These are phyloP conservation scores for Cladorrhinum sp. DNA, from an alignment of 2,329 filamentous ascomycete genomes.

Conservation along the genomic window DNA sequence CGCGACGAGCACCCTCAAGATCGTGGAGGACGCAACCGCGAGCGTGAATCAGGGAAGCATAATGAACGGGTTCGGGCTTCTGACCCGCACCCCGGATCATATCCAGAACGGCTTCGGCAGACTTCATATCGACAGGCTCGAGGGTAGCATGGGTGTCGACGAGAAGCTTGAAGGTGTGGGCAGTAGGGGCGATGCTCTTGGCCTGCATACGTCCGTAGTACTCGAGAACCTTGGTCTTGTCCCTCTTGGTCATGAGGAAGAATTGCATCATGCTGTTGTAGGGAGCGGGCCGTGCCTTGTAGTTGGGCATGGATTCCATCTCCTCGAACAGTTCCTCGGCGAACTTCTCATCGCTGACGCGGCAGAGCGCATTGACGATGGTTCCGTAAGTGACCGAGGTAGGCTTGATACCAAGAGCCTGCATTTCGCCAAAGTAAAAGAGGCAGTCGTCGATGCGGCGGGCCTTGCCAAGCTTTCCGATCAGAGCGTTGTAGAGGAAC, in stretches of 20 bases:
- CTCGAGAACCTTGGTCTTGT: slow-evolving; percentile 85
- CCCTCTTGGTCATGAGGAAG: slow-evolving; percentile 95
- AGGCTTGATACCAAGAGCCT: slow-evolving; percentile 83
- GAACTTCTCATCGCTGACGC: slow-evolving; percentile 95
- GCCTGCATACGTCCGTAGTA: slow-evolving; percentile 95
- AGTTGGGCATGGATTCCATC: slow-evolving; percentile 98
- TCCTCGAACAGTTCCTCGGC: slow-evolving; percentile 97
- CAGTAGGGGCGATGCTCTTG: slow-evolving; percentile 82
- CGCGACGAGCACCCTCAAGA: slow-evolving; percentile 73
- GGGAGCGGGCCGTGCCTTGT: slow-evolving; percentile 93
- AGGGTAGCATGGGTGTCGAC: slow-evolving; percentile 94
- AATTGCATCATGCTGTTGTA: slow-evolving; percentile 99
- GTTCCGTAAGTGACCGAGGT: slow-evolving; percentile 98
- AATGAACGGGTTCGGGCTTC: slow-evolving; percentile 87
- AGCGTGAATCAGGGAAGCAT: slow-evolving; percentile 91
- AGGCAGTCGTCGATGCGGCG: slow-evolving; percentile 97
- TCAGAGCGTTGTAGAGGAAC: slow-evolving; percentile 96
- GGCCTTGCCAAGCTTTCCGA: slow-evolving; percentile 96
- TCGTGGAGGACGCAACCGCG: slow-evolving; percentile 93
- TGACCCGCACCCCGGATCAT: slow-evolving; percentile 72
- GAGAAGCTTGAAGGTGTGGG: slow-evolving; percentile 95
- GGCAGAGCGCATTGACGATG: slow-evolving; percentile 94
- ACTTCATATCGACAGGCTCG: slow-evolving; percentile 83
- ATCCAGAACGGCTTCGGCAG: slow-evolving; percentile 79
- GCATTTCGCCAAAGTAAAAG: slow-evolving; percentile 98